These are phyloP conservation scores for Dipteronia dyeriana DNA, from an alignment of 345 rosid species.

Conservation along the genomic window DNA sequence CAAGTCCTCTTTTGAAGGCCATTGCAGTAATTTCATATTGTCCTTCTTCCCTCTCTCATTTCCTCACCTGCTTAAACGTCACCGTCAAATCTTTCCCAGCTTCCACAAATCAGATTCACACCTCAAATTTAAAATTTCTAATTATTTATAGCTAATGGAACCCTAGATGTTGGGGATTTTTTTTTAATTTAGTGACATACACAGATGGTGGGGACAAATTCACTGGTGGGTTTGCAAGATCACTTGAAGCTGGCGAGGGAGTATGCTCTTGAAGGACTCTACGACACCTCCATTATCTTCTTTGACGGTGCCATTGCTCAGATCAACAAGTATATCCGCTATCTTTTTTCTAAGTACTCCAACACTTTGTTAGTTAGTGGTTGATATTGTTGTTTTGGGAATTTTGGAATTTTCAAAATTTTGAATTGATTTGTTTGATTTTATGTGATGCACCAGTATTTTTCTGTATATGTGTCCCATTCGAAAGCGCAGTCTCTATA, in stretches of 20 bases:
- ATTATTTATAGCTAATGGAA: not conserved
- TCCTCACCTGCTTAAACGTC: slow-evolving; percentile 43
- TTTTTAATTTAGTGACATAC: not conserved
- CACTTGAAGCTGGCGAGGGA: slow-evolving; percentile 96
- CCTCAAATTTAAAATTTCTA: slow-evolving; percentile 17
- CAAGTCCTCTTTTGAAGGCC: slow-evolving; percentile 1
- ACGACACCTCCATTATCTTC: slow-evolving; percentile 94
- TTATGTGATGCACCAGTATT: not conserved
- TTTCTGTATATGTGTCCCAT: too few relatives aligned
- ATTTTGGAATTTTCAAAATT: not conserved
- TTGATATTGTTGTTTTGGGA: not conserved
- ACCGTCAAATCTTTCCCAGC: slow-evolving; percentile 43
- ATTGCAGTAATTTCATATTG: slow-evolving; percentile 15
- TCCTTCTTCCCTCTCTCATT: slow-evolving; percentile 8
- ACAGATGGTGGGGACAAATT: slow-evolving; percentile 53
- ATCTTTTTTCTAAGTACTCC: not conserved
- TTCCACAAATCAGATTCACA: slow-evolving; percentile 5
- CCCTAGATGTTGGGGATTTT: slow-evolving; percentile 24
- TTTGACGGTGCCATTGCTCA: slow-evolving; percentile 89
- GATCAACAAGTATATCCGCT: slow-evolving; percentile 61
- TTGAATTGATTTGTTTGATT: not conserved
- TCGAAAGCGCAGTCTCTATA: not conserved
- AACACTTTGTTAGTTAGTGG: not conserved
- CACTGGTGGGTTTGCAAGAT: slow-evolving; percentile 89
- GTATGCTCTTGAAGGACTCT: slow-evolving; percentile 91